Conservation (phyloP, 169 alveolate species). For the Neospora caninum region DNA sequence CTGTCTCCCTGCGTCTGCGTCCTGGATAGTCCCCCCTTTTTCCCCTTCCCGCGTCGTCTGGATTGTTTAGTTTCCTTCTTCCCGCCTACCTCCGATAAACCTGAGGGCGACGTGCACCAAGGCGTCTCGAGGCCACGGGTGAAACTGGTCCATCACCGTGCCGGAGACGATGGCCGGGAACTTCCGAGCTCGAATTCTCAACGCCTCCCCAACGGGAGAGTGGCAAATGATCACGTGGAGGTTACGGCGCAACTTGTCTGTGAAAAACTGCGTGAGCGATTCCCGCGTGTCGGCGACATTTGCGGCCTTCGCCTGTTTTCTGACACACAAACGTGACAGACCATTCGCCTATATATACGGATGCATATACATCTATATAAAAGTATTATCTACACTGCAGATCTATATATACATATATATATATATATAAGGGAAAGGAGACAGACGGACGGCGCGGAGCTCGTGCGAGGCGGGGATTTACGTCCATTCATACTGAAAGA, state of each 20-base stretch:
- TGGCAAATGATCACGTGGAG: conserved; percentile 92
- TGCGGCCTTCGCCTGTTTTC: conserved; percentile 89
- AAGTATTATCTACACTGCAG: too few species aligned
- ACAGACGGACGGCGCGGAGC: too few species aligned
- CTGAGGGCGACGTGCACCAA: conserved; percentile 91
- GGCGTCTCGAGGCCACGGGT: conserved; percentile 98
- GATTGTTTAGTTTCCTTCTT: too few species aligned
- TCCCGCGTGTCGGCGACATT: conserved; percentile 88
- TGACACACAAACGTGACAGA: conserved; percentile 48
- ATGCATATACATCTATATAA: too few species aligned
- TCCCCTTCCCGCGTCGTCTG: too few species aligned
- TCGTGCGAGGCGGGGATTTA: too few species aligned
- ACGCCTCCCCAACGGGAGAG: conserved; percentile 95
- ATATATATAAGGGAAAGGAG: too few species aligned
- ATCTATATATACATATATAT: neutral
- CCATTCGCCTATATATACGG: too few species aligned
- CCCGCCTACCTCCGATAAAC: conserved; percentile 80
- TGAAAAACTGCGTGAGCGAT: conserved; percentile 88
- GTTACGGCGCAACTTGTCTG: conserved; percentile 78
- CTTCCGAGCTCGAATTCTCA: conserved; percentile 93
- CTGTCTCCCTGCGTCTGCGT: too few species aligned
- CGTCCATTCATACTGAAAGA: too few species aligned
- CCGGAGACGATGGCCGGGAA: conserved; percentile 95
- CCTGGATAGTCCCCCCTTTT: too few species aligned
- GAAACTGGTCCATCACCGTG: conserved; percentile 95